Base-by-base conservation (phyloP, 2,329 filamentous ascomycete genomes). In the Raffaelea arxii region DNA sequence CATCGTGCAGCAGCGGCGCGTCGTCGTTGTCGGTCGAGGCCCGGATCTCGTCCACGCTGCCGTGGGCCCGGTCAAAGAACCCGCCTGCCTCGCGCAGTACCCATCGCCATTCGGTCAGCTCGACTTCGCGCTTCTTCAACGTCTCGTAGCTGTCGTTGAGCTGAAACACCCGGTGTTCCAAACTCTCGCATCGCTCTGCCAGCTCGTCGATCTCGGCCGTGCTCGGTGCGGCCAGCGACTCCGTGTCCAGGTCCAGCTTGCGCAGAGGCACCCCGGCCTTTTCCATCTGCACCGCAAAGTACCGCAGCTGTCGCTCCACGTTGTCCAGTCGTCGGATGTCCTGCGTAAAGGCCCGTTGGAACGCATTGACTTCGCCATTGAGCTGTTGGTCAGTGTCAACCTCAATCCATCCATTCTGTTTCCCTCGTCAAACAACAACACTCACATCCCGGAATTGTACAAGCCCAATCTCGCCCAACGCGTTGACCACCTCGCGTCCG, bases 121-220 rank as follows among this genome's bases (percentile, higher is more conserved):
- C 92, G 50, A 94, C 87, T 71, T 97, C 92, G 48, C 91, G 82
- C 72, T 92, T 96, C 78, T 97, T 97, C 64, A 98, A 69, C 16
- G 89, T 96, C 71, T 98, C 92, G 67, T 98, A 97, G 71, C 90
- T 97, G 62, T 97, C 92, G 64, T 97, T 97, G 52, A 98, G 71
- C 55, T 90, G 91, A 49, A 81, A 83, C 55, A 98, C 80, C 52
- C 92, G 81, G 69, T 94, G 86, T 68, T 98, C 92, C 47, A 98
- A 76, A 65, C 82, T 85, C 68, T 97, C 87, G 64, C 88, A 87
- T 59, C 91, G 86, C 63, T 97, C 91, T 49, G 88, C 80, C 51
- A 98, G 80, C 65, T 96, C 90, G 61, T 98, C 92, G 53, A 98
- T 98, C 67, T 98, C 92, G 53, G 88, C 84, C 37, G 91, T 91